Percentiles rank a stretch among this genome's conserved stretches.
phyloP scores from a whole-genome alignment of 805 yeast species.

The Kregervanrija pseudodelftensis region DNA sequence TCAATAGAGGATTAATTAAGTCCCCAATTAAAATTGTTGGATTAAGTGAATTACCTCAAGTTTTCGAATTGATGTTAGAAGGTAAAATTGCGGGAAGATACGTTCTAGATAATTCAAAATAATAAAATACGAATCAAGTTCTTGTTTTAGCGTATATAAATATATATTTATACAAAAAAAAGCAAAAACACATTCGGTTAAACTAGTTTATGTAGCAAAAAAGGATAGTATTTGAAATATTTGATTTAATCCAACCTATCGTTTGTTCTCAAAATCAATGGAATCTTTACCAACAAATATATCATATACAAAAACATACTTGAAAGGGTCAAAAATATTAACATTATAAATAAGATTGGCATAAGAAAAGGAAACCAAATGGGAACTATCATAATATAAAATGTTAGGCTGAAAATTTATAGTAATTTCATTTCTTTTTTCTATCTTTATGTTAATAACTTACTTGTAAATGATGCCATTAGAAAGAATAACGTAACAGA shows the following conservation, averaged over 20 bases:
- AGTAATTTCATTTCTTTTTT: too few relatives aligned
- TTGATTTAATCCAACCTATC: too few relatives aligned
- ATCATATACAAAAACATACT: not conserved
- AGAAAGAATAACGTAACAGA: too few relatives aligned
- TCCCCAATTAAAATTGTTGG: slow-evolving; percentile 6
- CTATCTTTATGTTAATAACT: too few relatives aligned
- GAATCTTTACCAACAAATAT: slow-evolving; percentile 1
- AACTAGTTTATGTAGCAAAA: not conserved
- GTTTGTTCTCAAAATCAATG: not conserved
- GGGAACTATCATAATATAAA: slow-evolving; percentile 1
- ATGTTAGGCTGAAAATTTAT: too few relatives aligned
- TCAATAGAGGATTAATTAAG: slow-evolving; percentile 4
- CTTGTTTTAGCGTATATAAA: too few relatives aligned
- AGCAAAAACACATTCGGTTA: not conserved
- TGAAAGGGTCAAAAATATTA: not conserved
- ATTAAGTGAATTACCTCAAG: slow-evolving; percentile 1
- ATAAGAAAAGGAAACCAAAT: slow-evolving; percentile 2
- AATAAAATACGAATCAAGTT: not conserved
- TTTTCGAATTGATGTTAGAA: slow-evolving; percentile 4
- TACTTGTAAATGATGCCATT: too few relatives aligned
- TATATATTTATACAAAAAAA: not conserved
- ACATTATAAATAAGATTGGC: not conserved
- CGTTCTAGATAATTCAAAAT: slow-evolving; percentile 3
- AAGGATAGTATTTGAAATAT: not conserved
- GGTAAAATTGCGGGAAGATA: slow-evolving; percentile 6